Conservation (phyloP, 2,329 filamentous ascomycete genomes). For the Fulvia fulva region DNA sequence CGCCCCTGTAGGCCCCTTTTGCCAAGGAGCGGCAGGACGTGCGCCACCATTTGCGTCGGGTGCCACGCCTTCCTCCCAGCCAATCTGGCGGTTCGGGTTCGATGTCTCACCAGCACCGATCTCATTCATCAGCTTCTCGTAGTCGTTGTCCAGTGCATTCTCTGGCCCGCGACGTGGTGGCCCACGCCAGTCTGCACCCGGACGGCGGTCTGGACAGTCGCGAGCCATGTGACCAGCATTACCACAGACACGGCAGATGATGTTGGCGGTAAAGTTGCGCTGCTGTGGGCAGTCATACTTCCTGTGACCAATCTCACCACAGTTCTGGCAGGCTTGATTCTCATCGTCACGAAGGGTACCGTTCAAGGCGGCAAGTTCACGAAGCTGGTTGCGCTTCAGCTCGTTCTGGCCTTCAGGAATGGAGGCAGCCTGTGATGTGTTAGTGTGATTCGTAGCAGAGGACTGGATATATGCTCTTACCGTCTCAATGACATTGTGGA, state of each 20-base stretch:
- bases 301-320: slow-evolving; percentile 94
- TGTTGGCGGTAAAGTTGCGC: slow-evolving; percentile 97
- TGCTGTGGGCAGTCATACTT: slow-evolving; percentile 98
- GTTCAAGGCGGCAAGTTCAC: slow-evolving; percentile 95
- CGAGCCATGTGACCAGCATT: slow-evolving; percentile 98
- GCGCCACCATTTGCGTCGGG: slow-evolving; percentile 61
- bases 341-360: slow-evolving; percentile 98
- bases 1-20: slow-evolving; percentile 28
- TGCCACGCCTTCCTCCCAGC: slow-evolving; percentile 69
- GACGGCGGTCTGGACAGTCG: slow-evolving; percentile 92
- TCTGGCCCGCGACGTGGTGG: slow-evolving; percentile 52
- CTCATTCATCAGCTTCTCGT: slow-evolving; percentile 99
- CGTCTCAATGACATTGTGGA: slow-evolving; percentile 98
- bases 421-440: slow-evolving; percentile 71
- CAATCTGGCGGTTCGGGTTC: slow-evolving; percentile 72
- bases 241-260: slow-evolving; percentile 96
- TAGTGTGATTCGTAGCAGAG: slow-evolving; percentile 29
- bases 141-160: slow-evolving; percentile 79
- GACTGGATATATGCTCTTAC: slow-evolving; percentile 52
- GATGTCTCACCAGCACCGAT: slow-evolving; percentile 65
- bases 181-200: slow-evolving; percentile 89
- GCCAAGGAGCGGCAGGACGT: slow-evolving; percentile 26
- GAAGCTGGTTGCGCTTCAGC: slow-evolving; percentile 96
- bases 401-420: slow-evolving; percentile 99
- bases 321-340: slow-evolving; percentile 99